Evolutionary conservation across 202 grass and related monocot species (phyloP), one percentile per base, ranked within the genome.

Genomic region (Schoenoplectus triqueter): DNA sequence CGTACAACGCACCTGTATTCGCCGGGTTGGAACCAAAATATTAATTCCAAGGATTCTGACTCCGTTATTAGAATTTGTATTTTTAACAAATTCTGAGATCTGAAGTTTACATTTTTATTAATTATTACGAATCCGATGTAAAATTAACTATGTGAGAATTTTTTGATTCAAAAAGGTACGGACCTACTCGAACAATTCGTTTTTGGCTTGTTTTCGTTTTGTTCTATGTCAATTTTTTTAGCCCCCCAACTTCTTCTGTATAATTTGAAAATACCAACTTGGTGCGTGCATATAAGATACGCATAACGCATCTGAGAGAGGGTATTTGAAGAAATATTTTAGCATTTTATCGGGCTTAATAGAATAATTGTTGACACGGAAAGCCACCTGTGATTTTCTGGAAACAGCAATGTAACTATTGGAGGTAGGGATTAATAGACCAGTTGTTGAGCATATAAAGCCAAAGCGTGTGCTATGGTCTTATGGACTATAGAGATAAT

Each of bases 371-470:
- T 66, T 66, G 45, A 66, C n/a, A 15, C 5, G 15, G 8, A 39
- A 31, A 63, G 21, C 5, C 1, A 67, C 64, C 41, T 60, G 55
- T 80, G 52, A 78, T 78, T 78, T 78, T 78, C 73, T 39, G 73
- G 18, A 78, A 22, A 51, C 73, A 78, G 73, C 48, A 78, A 39
- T 14, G 52, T 15, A 69, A 45, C 31, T 31, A 31, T 31, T 31
- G 31, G 31, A 31, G 66, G 41, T 45, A 46, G 66, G 6, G 54
- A 22, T 45, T 10, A 8, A 17, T 80, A 80, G 52, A 60, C 41
- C 60, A 66, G 60, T 66, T 81, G 60, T 81, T 66, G 15, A 45
- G 59, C 78, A 66, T 81, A 18, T 81, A 81, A 50, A 19, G 41
- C 17, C 66, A 44, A 42, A 4, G 13, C 61, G 18, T 69, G 39